Evolutionary conservation across 306 rosid genomes (phyloP).

Genomic region (Styphnolobium japonicum): DNA sequence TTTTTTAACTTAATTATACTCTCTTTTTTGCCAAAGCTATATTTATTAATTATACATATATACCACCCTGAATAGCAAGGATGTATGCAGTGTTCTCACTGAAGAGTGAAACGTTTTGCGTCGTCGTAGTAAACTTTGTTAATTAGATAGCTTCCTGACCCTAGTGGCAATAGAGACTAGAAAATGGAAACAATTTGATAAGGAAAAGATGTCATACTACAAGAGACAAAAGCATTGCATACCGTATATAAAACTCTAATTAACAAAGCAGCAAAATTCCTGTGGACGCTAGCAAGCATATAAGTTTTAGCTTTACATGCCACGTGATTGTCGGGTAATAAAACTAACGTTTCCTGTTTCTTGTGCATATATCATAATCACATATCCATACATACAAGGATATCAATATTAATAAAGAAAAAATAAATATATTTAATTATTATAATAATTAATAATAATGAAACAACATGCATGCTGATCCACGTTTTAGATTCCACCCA

Average conservation of each 20-base stretch:
- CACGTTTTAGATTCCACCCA: slow-evolving; percentile 4
- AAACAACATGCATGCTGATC: slow-evolving; percentile 4
- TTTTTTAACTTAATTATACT: too few relatives aligned
- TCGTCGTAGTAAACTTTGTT: neutral
- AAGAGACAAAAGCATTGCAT: neutral
- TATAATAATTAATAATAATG: neutral
- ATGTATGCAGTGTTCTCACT: too few relatives aligned
- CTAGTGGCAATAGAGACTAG: neutral
- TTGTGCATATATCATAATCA: neutral
- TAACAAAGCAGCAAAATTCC: neutral
- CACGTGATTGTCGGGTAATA: slow-evolving; percentile 15
- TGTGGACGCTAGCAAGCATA: neutral
- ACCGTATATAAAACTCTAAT: neutral
- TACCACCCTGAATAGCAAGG: too few relatives aligned
- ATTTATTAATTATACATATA: too few relatives aligned
- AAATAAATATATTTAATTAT: neutral
- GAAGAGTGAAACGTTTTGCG: neutral
- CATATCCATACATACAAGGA: neutral
- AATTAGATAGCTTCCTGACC: neutral
- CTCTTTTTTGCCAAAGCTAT: too few relatives aligned
- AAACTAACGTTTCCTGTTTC: neutral
- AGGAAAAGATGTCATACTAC: neutral
- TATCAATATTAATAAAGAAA: neutral
- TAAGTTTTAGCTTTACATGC: neutral
- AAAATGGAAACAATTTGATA: neutral